Conservation (phyloP, 139 green algal species). For the Chlorella ohadii region DNA sequence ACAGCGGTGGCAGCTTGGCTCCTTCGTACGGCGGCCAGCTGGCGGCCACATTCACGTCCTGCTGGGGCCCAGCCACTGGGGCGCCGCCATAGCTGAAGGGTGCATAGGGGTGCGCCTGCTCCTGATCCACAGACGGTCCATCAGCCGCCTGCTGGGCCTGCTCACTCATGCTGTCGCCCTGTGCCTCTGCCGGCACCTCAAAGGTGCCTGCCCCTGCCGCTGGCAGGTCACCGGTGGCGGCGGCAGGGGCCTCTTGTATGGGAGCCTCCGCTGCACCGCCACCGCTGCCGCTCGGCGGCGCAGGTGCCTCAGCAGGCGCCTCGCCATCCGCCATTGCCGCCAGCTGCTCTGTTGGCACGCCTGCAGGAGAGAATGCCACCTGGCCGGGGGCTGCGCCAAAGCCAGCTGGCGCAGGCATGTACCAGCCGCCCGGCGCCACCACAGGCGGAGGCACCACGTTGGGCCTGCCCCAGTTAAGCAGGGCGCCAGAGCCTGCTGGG, state of each 20-base stretch:
- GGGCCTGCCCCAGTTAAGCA: too few species aligned
- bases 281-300: too few species aligned
- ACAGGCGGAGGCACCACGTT: not conserved
- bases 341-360: not conserved
- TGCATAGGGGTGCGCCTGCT: not conserved
- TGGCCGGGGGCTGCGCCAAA: not conserved
- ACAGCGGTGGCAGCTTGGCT: slow-evolving; percentile 24
- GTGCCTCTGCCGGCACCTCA: too few species aligned
- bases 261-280: not conserved
- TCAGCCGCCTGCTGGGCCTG: not conserved
- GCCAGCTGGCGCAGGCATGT: not conserved
- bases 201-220: too few species aligned
- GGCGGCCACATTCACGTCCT: slow-evolving; percentile 7
- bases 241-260: not conserved
- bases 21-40: slow-evolving; percentile 35
- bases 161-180: not conserved
- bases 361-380: not conserved
- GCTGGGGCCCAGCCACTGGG: not conserved
- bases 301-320: not conserved
- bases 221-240: too few species aligned
- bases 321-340: not conserved
- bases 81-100: not conserved
- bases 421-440: not conserved
- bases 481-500: too few species aligned
- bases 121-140: not conserved